Percentiles rank a stretch among this genome's conserved stretches.
Conservation (phyloP, 371 early-diverging fungal species). For the Mortierella polycephala region DNA sequence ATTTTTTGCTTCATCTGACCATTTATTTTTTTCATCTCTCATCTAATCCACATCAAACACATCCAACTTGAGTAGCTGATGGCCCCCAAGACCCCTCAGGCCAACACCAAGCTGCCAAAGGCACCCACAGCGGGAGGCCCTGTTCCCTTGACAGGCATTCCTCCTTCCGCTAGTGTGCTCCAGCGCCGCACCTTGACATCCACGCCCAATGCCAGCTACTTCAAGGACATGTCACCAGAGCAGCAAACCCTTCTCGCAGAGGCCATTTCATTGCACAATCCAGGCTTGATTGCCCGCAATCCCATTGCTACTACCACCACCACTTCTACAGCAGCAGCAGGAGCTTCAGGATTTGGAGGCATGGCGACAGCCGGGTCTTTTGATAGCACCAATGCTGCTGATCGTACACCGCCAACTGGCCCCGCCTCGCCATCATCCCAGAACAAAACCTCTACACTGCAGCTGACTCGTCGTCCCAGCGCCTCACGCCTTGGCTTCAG, state of each 20-base stretch:
- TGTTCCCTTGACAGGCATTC: conserved; percentile 29
- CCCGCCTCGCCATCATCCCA: conserved; percentile 20
- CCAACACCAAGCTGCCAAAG: conserved; percentile 53
- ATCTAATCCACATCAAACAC: too few relatives aligned
- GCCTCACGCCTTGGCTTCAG: conserved; percentile 22
- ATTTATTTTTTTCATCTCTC: too few relatives aligned
- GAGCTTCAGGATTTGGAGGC: conserved; percentile 10
- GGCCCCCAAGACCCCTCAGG: conserved; percentile 54
- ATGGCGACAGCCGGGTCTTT: background rate
- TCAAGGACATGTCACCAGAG: conserved; percentile 53
- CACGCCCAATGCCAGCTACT: conserved; percentile 15
- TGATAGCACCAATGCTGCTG: conserved; percentile 14
- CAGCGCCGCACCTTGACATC: conserved; percentile 43
- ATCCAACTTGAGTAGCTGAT: conserved; percentile 1
- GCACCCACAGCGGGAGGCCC: conserved; percentile 40
- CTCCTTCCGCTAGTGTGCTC: conserved; percentile 39
- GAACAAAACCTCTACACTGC: conserved; percentile 16
- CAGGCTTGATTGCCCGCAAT: conserved; percentile 43
- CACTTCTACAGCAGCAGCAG: conserved; percentile 5
- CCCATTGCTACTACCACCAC: background rate
- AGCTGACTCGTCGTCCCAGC: conserved; percentile 37
- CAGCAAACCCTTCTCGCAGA: conserved; percentile 53
- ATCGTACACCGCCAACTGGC: conserved; percentile 34
- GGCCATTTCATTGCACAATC: conserved; percentile 51
- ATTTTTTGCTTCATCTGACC: too few relatives aligned